Conservation (phyloP, 2,329 filamentous ascomycete species). For the Fusarium begoniae region DNA sequence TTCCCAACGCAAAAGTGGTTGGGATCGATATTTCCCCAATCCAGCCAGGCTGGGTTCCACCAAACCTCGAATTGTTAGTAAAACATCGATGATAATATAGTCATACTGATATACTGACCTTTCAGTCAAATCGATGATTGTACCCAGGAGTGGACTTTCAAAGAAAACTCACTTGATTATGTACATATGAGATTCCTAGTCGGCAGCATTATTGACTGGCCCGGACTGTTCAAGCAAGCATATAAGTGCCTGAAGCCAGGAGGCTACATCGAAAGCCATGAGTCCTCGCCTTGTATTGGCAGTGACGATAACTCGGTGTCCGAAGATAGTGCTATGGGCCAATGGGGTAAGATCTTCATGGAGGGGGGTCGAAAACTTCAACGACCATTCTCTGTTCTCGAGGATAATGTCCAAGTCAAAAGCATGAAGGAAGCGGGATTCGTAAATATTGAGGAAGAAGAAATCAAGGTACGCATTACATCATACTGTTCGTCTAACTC, state of each 20-base stretch:
- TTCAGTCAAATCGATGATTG: slow-evolving; percentile 17
- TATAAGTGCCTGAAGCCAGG: slow-evolving; percentile 2
- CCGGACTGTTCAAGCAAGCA: not conserved
- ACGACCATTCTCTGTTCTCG: not conserved
- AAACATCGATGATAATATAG: fast-evolving
- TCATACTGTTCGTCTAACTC: fast-evolving
- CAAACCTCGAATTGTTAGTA: slow-evolving; percentile 14
- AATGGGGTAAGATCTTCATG: slow-evolving; percentile 15
- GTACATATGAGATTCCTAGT: slow-evolving; percentile 13
- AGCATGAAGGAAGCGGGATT: not conserved
- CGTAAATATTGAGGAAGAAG: not conserved
- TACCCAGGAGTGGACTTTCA: slow-evolving; percentile 4
- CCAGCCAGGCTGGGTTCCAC: slow-evolving; percentile 9
- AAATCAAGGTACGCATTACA: not conserved
- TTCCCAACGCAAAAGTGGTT: not conserved
- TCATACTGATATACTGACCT: fast-evolving
- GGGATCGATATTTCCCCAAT: slow-evolving; percentile 17
- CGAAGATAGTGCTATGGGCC: not conserved
- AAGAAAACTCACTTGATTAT: not conserved
- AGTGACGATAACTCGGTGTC: slow-evolving; percentile 1
- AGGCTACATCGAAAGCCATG: slow-evolving; percentile 2
- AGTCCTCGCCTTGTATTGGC: not conserved
- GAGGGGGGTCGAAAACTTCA: not conserved
- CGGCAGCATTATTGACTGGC: slow-evolving; percentile 4
- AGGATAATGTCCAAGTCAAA: not conserved